Evolutionary conservation across 345 rosid species (phyloP), one percentile per base, ranked within the genome.

Genomic region (Linum usitatissimum): DNA sequence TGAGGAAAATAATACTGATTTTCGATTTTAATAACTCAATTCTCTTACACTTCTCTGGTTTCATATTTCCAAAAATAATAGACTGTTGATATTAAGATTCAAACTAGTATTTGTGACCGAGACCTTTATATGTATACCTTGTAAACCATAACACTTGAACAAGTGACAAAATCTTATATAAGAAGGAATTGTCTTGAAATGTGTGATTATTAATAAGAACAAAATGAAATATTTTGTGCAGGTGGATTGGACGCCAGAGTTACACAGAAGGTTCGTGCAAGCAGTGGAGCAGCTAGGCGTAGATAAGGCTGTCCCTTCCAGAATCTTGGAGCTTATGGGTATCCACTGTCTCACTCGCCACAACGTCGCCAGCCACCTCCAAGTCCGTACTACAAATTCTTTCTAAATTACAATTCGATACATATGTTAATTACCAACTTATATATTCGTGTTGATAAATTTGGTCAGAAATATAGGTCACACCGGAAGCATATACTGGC

Each of bases 221-320:
- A 23, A 34, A 7, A 34, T 34, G 38, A 34, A 34, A 34, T 66
- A 3, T 71, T 71, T 40, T 60, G 77, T 73, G 78, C 34, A 93
- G 97, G 96, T 93, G 81, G 99, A 93, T 59, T 93, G 99, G 99
- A 93, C 97, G 18, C 88, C 96, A 60, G 97, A 87, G 64, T 75
- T 93, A 76, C 99, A 93, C 74, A 77, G 88, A 77, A 83, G 83
- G 56, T 93, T 93, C 38, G 97, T 90, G 65, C 88, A 90, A 39
- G 99, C 99, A 54, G 97, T 93, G 82, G 97, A 93, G 75, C 91
- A 86, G 71, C 77, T 93, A 23, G 99, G 99, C 2, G 76, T 93
- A 65, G 99, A 93, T 66, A 87, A 90, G 86, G 99, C 99, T 18
- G 97, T 93, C 51, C 99, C 99, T 42, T 93, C 97, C 1, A 78